Percentiles rank a stretch among this genome's conserved stretches.
These are phyloP conservation scores for Fusarium tricinctum DNA, from an alignment of 2,329 filamentous ascomycete species.

Conservation along the genomic window DNA sequence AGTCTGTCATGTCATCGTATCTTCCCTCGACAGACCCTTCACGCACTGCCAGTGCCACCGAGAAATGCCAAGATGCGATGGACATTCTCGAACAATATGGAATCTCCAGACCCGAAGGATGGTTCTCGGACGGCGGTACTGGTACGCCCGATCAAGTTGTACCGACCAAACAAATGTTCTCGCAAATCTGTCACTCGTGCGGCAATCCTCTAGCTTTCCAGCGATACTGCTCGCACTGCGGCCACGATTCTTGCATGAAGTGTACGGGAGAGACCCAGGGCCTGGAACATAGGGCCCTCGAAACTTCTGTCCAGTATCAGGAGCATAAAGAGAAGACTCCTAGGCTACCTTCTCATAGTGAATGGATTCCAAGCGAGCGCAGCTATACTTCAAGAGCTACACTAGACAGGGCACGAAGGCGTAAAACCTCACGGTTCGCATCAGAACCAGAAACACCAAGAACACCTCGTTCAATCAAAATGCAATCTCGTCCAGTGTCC, in stretches of 20 bases:
- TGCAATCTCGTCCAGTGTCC: conserved; percentile 16
- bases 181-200: conserved; percentile 66
- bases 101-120: conserved; percentile 61
- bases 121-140: conserved; percentile 60
- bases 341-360: conserved; percentile 7
- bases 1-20: conserved; percentile 13
- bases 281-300: conserved; percentile 4
- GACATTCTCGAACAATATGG: conserved; percentile 64
- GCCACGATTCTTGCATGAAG: conserved; percentile 64
- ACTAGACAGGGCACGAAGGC: conserved; percentile 12
- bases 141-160: conserved; percentile 19
- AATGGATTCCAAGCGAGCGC: conserved; percentile 7
- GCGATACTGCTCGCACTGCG: conserved; percentile 62
- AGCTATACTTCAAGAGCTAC: conserved; percentile 9
- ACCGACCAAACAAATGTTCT: conserved; percentile 40
- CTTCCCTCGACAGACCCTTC: conserved; percentile 34
- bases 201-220: conserved; percentile 57
- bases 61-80: conserved; percentile 59
- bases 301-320: conserved; percentile 8
- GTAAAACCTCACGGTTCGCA: conserved; percentile 25
- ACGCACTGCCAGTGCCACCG: conserved; percentile 53
- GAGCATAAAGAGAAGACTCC: conserved; percentile 12
- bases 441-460: conserved; percentile 29
- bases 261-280: conserved; percentile 58
- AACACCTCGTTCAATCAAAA: conserved; percentile 15